Conservation (phyloP, 176 grass and related monocot species). For the Alloteropsis semialata region DNA sequence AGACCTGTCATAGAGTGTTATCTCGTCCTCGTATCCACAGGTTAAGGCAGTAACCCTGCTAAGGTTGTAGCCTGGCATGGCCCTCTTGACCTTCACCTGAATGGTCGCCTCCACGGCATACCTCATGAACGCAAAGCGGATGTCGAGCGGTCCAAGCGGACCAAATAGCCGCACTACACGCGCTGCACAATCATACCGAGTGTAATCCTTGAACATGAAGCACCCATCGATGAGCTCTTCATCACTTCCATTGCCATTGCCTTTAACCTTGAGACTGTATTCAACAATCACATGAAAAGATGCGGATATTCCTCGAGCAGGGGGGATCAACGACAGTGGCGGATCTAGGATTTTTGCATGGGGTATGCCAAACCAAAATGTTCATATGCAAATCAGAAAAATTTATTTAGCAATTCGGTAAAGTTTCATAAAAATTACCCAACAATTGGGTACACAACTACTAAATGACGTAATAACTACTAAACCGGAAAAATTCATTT, state of each 20-base stretch:
- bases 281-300: not conserved
- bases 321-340: not conserved
- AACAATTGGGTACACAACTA: no score
- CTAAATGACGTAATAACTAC: no score
- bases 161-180: not conserved
- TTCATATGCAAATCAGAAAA: no score
- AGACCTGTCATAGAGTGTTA: not conserved
- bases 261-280: not conserved
- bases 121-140: not conserved
- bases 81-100: not conserved
- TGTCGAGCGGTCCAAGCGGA: not conserved
- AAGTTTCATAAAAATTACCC: no score
- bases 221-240: not conserved
- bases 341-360: no score
- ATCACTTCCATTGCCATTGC: not conserved
- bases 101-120: not conserved
- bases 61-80: not conserved
- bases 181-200: fast-evolving
- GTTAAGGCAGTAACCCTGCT: not conserved
- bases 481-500: no score
- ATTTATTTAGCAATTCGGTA: no score
- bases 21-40: not conserved
- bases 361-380: no score
- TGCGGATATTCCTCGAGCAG: not conserved
- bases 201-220: not conserved